Evolutionary conservation across 108 stramenopile species (phyloP), one percentile per base, ranked within the genome.

Genomic region (Cyclostephanos tholiformis): DNA sequence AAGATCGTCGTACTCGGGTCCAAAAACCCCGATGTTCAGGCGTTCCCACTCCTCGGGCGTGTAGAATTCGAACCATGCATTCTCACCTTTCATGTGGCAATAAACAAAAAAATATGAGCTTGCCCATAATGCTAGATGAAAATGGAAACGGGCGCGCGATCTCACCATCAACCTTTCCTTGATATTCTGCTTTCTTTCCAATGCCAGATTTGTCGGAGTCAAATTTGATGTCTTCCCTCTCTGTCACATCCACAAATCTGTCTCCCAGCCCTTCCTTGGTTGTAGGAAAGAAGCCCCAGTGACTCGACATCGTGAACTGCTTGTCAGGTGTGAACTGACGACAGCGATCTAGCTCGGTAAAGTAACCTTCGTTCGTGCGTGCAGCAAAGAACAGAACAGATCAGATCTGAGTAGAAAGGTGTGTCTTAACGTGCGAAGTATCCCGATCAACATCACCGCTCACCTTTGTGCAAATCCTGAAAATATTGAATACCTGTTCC

Each of bases 211-310:
- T 68, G 61, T 85, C 82, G 0, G 82, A 65, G 58, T 80, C 71
- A 63, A 85, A 83, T 36, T 63, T 67, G 30, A 69, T 14, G 20
- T 51, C 23, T 43, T 79, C 57, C 20, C 14, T 61, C 59, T 43
- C 35, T 22, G 79, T 65, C 16, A 84, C 74, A 61, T 84, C 83
- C 23, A 84, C 79, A 38, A 80, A 80, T 46, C 74, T 66, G 35
- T 85, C 74, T 52, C 73, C 82, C 29, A 80, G 27, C 26, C 74
- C 48, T 16, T 83, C 63, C 29, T 76, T 71, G 27, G 51, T 59
- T 19, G 64, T 76, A 0, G 82, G 85, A 35, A 85, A 85, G 82
- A 85, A 85, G 13, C 50, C 43, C 85, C 85, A 85, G 58, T 85
- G 85, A 23, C 69, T 71, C 12, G 79, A 76, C 80, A 85, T 83